A percentile compares a stretch with the other conserved stretches of the same genome.
Conservation (phyloP, 2,329 filamentous ascomycete species). For the Alternaria sp. region DNA sequence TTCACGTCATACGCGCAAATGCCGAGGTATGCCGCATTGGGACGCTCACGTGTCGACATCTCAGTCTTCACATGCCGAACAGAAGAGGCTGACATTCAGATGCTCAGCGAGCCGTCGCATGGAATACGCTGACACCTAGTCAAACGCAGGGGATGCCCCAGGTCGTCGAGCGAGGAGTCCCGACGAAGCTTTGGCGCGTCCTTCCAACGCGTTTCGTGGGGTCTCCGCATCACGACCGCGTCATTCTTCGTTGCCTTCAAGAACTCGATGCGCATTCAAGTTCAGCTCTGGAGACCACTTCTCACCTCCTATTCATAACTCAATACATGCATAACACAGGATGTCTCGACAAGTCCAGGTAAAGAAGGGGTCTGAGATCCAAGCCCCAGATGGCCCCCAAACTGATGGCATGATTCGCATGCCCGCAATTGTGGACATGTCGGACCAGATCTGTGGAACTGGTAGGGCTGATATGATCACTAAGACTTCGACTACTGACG, state of each 20-base stretch:
- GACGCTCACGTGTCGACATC: slow-evolving; percentile 18
- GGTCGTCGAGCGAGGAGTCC: not conserved
- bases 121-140: not conserved
- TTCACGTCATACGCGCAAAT: slow-evolving; percentile 36
- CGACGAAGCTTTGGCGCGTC: not conserved
- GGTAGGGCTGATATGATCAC: slow-evolving; percentile 53
- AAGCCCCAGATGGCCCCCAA: slow-evolving; percentile 52
- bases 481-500: not conserved
- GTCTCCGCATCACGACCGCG: slow-evolving; percentile 12
- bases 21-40: slow-evolving; percentile 36
- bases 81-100: slow-evolving; percentile 19
- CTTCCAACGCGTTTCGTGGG: slow-evolving; percentile 6
- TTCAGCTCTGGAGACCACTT: not conserved
- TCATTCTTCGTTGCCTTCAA: not conserved
- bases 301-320: not conserved
- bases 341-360: slow-evolving; percentile 39
- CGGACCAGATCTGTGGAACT: slow-evolving; percentile 70
- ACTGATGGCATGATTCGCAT: slow-evolving; percentile 59
- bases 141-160: not conserved
- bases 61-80: slow-evolving; percentile 18
- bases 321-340: not conserved
- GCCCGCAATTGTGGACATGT: slow-evolving; percentile 68
- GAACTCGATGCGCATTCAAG: not conserved
- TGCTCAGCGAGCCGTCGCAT: slow-evolving; percentile 8
- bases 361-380: slow-evolving; percentile 39